phyloP scores from a whole-genome alignment of 768 basidiomycete genomes.

The Boletellus ananas region DNA sequence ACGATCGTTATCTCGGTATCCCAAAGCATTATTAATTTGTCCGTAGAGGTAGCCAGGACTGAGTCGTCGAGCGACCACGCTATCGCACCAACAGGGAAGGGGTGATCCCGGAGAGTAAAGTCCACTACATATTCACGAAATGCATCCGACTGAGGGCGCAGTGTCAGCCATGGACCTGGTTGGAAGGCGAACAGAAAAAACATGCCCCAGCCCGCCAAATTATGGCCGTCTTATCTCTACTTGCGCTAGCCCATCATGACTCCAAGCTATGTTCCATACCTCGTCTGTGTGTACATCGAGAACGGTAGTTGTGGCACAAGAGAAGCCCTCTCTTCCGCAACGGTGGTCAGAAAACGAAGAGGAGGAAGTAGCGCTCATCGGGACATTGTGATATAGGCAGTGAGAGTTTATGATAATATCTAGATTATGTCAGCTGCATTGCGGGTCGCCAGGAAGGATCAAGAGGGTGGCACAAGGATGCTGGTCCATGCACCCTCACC shows the following conservation, averaged over 20 bases:
- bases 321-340: constrained; percentile 80
- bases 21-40: constrained; percentile 84
- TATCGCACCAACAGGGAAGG: constrained; percentile 72
- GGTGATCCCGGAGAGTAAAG: constrained; percentile 69
- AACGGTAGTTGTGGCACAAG: constrained; percentile 78
- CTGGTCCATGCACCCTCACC: no score
- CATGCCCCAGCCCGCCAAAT: constrained; percentile 86
- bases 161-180: constrained; percentile 5
- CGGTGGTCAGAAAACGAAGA: constrained; percentile 85
- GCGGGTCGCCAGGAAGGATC: constrained; percentile 87
- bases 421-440: constrained; percentile 81
- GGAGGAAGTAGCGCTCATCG: constrained; percentile 51
- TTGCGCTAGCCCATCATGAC: constrained; percentile 87
- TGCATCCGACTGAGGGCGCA: constrained; percentile 39
- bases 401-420: constrained; percentile 70
- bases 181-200: constrained; percentile 6
- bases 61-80: constrained; percentile 93
- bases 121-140: constrained; percentile 58
- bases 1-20: constrained; percentile 65
- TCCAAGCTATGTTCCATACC: constrained; percentile 96
- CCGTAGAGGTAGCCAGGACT: constrained; percentile 78
- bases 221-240: constrained; percentile 83
- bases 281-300: constrained; percentile 86
- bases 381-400: constrained; percentile 86
- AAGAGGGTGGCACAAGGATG: no score